These are phyloP conservation scores for Filosporella fistucella DNA, from an alignment of 495 filamentous ascomycete species.

Conservation along the genomic window DNA sequence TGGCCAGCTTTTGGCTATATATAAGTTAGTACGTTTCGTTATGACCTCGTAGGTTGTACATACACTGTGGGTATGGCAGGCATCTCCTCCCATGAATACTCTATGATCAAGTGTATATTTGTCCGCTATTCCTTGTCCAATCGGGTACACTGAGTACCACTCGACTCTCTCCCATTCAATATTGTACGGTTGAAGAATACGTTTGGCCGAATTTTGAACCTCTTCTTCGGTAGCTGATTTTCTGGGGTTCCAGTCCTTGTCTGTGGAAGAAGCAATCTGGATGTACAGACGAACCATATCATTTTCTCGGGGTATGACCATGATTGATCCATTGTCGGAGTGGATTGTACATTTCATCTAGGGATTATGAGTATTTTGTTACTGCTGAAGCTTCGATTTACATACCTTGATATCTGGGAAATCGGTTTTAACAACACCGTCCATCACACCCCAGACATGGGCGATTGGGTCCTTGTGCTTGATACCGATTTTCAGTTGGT, in stretches of 20 bases:
- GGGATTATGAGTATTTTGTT: neutral
- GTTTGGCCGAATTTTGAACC: slow-evolving; percentile 60
- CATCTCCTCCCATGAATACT: slow-evolving; percentile 77
- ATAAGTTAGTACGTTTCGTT: slow-evolving; percentile 12
- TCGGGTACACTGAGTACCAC: slow-evolving; percentile 67
- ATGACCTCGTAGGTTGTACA: slow-evolving; percentile 28
- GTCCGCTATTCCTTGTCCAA: slow-evolving; percentile 69
- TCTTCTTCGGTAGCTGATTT: slow-evolving; percentile 60
- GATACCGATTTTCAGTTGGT: slow-evolving; percentile 58
- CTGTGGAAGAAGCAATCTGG: slow-evolving; percentile 64
- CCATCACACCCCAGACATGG: slow-evolving; percentile 72
- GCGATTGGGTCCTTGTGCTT: slow-evolving; percentile 60
- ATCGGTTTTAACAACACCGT: slow-evolving; percentile 69
- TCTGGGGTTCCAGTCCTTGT: slow-evolving; percentile 55
- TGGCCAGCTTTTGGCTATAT: slow-evolving; percentile 71
- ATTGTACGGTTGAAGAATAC: slow-evolving; percentile 61
- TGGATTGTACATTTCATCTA: slow-evolving; percentile 90
- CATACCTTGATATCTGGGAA: slow-evolving; percentile 68
- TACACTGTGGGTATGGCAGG: slow-evolving; percentile 73
- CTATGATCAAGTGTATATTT: slow-evolving; percentile 62
- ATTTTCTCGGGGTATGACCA: slow-evolving; percentile 72
- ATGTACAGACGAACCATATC: slow-evolving; percentile 75
- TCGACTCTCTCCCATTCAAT: slow-evolving; percentile 68
- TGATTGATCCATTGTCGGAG: slow-evolving; percentile 63
- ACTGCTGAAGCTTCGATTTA: slow-evolving; percentile 3